phyloP scores from a whole-genome alignment of 768 basidiomycete species.

The Amylocystis lapponica region DNA sequence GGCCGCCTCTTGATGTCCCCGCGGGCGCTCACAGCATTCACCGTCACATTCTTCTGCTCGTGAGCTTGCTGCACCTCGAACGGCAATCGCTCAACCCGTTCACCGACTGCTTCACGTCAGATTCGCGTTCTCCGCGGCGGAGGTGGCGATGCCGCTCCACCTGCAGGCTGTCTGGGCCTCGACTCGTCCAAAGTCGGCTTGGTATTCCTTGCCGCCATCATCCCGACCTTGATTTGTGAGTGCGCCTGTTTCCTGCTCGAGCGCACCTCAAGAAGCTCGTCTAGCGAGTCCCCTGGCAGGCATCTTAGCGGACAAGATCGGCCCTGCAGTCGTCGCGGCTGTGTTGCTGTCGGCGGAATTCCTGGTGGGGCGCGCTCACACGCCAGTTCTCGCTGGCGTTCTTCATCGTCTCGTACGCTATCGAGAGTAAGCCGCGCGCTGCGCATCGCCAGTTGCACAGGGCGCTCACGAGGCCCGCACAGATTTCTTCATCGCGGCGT shows the following conservation, averaged over 20 bases:
- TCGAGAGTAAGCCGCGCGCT: background rate
- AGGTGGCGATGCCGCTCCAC: constrained; percentile 24
- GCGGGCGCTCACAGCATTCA: constrained; percentile 13
- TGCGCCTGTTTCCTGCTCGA: background rate
- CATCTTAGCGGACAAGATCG: background rate
- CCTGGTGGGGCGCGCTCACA: constrained; percentile 1
- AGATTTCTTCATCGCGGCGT: background rate
- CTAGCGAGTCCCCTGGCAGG: background rate
- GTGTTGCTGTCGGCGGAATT: background rate
- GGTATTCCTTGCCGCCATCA: background rate
- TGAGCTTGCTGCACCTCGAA: constrained; percentile 8
- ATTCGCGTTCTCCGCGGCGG: constrained; percentile 15
- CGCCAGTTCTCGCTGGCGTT: background rate
- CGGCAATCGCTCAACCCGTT: background rate
- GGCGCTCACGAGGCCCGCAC: background rate
- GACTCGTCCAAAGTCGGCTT: constrained; percentile 41
- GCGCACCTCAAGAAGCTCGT: background rate
- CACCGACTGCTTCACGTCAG: constrained; percentile 1
- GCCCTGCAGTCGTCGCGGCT: background rate
- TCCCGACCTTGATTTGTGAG: background rate
- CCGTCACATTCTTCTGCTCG: constrained; percentile 23
- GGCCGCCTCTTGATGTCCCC: constrained; percentile 9
- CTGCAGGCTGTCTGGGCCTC: constrained; percentile 21
- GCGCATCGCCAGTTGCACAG: background rate
- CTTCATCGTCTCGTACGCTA: background rate